These are phyloP conservation scores for Raddia distichophylla DNA, from an alignment of 176 grass and related monocot species.

Conservation along the genomic window DNA sequence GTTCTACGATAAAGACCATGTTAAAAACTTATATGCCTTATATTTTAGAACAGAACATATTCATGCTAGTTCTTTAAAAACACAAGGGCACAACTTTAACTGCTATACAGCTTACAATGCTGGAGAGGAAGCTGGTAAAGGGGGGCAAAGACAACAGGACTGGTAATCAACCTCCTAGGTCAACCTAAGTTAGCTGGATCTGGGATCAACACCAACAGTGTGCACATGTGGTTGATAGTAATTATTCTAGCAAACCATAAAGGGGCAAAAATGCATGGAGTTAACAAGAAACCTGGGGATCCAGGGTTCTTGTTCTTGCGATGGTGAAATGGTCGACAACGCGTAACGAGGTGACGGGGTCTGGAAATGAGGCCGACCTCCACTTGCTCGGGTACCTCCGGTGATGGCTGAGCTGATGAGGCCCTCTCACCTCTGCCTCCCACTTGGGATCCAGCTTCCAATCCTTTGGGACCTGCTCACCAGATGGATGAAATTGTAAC, in stretches of 20 bases:
- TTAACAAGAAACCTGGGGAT: slow-evolving; percentile 22
- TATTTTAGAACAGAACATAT: too few relatives aligned
- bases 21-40: too few relatives aligned
- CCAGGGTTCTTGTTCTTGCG: slow-evolving; percentile 46
- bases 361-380: slow-evolving; percentile 74
- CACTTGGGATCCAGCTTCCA: slow-evolving; percentile 94
- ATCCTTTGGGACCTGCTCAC: slow-evolving; percentile 80
- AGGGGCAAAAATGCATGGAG: background rate
- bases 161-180: too few relatives aligned
- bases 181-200: slow-evolving; percentile 13
- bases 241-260: slow-evolving; percentile 11
- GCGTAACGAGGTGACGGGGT: slow-evolving; percentile 67
- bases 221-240: background rate
- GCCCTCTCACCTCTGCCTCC: slow-evolving; percentile 65
- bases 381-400: slow-evolving; percentile 86
- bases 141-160: too few relatives aligned
- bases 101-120: too few relatives aligned
- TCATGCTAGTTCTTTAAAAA: too few relatives aligned
- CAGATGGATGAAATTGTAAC: background rate
- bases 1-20: too few relatives aligned
- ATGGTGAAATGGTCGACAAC: slow-evolving; percentile 89
- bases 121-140: too few relatives aligned
- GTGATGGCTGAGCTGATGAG: slow-evolving; percentile 64
- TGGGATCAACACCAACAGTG: background rate
- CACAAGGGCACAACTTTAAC: too few relatives aligned